Percentiles rank a stretch among this genome's conserved stretches.
Evolutionary conservation across 2,329 filamentous ascomycete species (phyloP).

Genomic region (Pseudogymnoascus sp.): DNA sequence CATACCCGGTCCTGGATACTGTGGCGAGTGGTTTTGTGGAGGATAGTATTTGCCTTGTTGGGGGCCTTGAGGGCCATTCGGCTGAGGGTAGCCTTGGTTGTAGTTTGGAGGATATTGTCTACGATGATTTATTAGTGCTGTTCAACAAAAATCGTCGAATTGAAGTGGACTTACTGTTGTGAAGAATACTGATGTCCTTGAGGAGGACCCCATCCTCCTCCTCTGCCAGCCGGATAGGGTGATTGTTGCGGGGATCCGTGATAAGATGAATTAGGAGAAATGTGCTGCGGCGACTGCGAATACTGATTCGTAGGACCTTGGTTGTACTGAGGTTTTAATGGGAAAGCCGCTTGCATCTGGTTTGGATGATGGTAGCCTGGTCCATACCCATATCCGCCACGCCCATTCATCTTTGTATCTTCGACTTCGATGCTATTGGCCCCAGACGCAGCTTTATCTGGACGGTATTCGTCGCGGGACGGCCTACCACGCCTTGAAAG

Average conservation of each 20-base stretch:
- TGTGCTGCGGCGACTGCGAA: slow-evolving; percentile 51
- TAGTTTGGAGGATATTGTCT: slow-evolving; percentile 58
- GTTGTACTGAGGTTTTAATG: slow-evolving; percentile 30
- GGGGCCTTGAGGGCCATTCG: slow-evolving; percentile 35
- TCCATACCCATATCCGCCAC: slow-evolving; percentile 27
- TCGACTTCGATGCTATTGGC: slow-evolving; percentile 30
- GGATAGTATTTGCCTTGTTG: slow-evolving; percentile 45
- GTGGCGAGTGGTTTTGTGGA: slow-evolving; percentile 36
- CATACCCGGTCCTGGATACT: slow-evolving; percentile 42
- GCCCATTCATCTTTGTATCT: slow-evolving; percentile 28
- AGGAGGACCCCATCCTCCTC: slow-evolving; percentile 39
- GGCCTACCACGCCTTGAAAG: slow-evolving; percentile 17
- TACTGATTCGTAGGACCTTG: slow-evolving; percentile 36
- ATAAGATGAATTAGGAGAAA: slow-evolving; percentile 44
- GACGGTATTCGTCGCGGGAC: slow-evolving; percentile 23
- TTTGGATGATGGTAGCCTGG: slow-evolving; percentile 30
- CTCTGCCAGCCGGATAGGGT: slow-evolving; percentile 47
- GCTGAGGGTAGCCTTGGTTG: slow-evolving; percentile 45
- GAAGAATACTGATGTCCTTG: slow-evolving; percentile 39
- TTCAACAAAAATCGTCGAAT: slow-evolving; percentile 23
- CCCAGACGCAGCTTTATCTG: slow-evolving; percentile 25
- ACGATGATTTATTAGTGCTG: slow-evolving; percentile 29
- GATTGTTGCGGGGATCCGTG: slow-evolving; percentile 57
- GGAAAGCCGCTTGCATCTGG: slow-evolving; percentile 30
- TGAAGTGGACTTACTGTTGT: slow-evolving; percentile 38